Evolutionary conservation across 495 filamentous ascomycete species (phyloP), one percentile per base, ranked within the genome.

Genomic region (Xylaria scruposa): DNA sequence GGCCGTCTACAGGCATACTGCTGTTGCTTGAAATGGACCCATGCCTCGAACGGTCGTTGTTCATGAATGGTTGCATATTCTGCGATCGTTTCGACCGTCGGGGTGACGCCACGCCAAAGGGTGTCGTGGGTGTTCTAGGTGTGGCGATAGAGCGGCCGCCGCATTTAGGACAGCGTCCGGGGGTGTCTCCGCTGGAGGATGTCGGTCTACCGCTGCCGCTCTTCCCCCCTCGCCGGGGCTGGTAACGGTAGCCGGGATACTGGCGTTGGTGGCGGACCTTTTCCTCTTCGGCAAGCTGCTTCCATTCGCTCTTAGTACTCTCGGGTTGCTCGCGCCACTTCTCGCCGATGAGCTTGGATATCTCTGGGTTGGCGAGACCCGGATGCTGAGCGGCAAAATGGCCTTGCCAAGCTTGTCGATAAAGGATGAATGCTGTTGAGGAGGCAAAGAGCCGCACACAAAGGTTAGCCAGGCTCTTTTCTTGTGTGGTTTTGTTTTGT

Each of bases 311-410:
- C 81, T 97, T 97, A 36, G 88, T 86, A n/a, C 93, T 90, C 42
- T 91, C 85, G 5, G 90, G 83, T 72, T 94, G 89, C 72, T 88
- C 84, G 70, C 90, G 88, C 96, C 96, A 99, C 87, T 94, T 91
- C 77, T 95, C 91, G 54, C 97, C 96, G 76, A 98, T 97, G 74
- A 98, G 96, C 82, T 98, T 98, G 47, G 96, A 98, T 70, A 99
- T 97, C 62, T 99, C 94, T 6, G 96, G 96, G 81, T 99, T 99
- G 44, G 97, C 90, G 73, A 97, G 89, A 53, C 94, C 94, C 7
- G 95, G 96, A 77, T 98, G 87, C 75, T 92, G 89, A 13, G 90
- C 86, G 9, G 95, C 92, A 12, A 98, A 92, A 10, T 87, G 83
- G 7, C 90, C 90, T 83, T 98, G 96, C 77, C 96, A 91, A 80